Conservation (phyloP, 495 filamentous ascomycete species). For the Penicillium subrubescens region DNA sequence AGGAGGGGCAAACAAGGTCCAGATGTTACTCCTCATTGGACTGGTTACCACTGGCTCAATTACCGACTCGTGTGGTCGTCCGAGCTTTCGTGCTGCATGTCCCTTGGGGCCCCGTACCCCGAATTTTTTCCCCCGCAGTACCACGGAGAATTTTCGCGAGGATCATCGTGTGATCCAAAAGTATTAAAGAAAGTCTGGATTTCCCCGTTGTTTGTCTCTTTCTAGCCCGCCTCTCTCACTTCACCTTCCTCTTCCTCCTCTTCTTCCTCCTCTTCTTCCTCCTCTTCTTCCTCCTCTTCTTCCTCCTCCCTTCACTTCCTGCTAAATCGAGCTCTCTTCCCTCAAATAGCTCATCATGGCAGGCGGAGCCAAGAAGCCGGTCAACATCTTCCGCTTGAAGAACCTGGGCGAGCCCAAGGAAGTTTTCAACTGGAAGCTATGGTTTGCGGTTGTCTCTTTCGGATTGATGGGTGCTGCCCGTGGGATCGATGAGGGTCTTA, state of each 20-base stretch:
- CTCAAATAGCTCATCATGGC: constrained; percentile 40
- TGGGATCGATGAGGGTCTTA: constrained; percentile 71
- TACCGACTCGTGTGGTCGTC: background rate
- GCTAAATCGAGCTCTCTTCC: background rate
- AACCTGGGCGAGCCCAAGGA: constrained; percentile 56
- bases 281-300: background rate
- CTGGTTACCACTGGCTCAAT: background rate
- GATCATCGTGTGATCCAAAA: constrained; percentile 15
- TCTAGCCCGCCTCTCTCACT: background rate
- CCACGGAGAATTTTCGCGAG: background rate
- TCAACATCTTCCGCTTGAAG: constrained; percentile 66
- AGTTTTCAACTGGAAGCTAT: constrained; percentile 65
- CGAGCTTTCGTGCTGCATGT: background rate
- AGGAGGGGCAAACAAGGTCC: background rate
- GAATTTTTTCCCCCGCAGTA: constrained; percentile 19
- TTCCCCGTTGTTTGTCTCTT: background rate
- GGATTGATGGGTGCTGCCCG: constrained; percentile 69
- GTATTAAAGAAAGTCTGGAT: constrained; percentile 4
- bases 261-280: background rate
- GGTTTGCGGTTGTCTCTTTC: constrained; percentile 67
- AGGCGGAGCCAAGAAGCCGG: constrained; percentile 63
- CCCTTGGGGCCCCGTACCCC: constrained; percentile 8
- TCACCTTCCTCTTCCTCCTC: background rate
- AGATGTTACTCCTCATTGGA: background rate
- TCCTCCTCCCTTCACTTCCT: background rate